phyloP scores from a whole-genome alignment of 1,139 yeast genomes.

The Kluyveromyces sp. region DNA sequence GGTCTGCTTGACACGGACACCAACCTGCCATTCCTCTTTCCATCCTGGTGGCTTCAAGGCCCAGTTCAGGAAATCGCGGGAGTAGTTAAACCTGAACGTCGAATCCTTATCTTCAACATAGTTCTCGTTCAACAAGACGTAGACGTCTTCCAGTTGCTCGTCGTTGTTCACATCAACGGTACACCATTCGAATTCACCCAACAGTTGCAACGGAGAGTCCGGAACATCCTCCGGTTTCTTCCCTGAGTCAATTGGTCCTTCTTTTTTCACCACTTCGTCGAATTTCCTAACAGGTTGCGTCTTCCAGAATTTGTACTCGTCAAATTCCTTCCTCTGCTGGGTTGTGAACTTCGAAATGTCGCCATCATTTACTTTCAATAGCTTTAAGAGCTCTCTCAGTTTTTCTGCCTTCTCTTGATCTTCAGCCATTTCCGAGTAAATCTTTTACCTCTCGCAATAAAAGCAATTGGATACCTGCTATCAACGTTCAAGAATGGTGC shows the following conservation, averaged over 20 bases:
- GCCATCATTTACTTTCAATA: constrained; percentile 36
- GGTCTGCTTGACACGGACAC: constrained; percentile 75
- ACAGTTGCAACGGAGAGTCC: constrained; percentile 59
- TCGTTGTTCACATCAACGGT: constrained; percentile 58
- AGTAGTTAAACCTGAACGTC: constrained; percentile 83
- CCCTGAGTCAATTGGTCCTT: constrained; percentile 72
- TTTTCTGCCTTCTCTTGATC: constrained; percentile 18
- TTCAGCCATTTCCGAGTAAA: constrained; percentile 9
- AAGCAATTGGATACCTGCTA: neutral
- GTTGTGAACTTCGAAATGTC: constrained; percentile 41
- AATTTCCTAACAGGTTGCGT: constrained; percentile 90
- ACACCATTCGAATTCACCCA: constrained; percentile 82
- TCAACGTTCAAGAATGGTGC: too few relatives aligned
- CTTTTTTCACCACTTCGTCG: constrained; percentile 56
- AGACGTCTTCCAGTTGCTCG: constrained; percentile 45
- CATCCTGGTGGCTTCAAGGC: constrained; percentile 94
- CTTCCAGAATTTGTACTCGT: constrained; percentile 94
- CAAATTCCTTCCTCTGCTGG: constrained; percentile 65
- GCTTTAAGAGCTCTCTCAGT: constrained; percentile 39
- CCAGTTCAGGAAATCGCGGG: constrained; percentile 82
- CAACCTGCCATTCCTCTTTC: constrained; percentile 83
- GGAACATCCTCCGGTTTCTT: constrained; percentile 71
- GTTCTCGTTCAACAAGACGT: constrained; percentile 73
- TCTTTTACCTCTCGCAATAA: too few relatives aligned
- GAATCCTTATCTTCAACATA: constrained; percentile 94